A percentile compares a stretch with the other conserved stretches of the same genome.
Evolutionary conservation across 768 basidiomycete genomes (phyloP).

Genomic region (Lentinula guzmanii): DNA sequence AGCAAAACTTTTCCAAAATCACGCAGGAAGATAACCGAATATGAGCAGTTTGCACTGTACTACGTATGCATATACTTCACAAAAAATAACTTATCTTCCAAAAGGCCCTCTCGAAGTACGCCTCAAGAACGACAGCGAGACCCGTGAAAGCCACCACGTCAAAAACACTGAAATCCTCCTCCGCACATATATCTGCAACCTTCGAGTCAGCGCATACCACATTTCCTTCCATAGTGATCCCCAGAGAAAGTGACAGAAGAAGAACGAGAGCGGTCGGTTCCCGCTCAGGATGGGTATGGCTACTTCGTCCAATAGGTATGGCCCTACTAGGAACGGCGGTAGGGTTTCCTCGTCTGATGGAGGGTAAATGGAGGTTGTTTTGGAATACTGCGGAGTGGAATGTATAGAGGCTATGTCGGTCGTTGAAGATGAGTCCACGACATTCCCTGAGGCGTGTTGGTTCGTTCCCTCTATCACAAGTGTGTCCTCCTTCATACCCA

Average conservation of each 20-base stretch:
- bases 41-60: too few species aligned
- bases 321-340: not conserved
- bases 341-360: not conserved
- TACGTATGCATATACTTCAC: too few species aligned
- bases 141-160: not conserved
- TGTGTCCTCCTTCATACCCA: too few species aligned
- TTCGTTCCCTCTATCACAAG: too few species aligned
- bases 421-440: not conserved
- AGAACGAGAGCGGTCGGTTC: not conserved
- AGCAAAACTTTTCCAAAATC: too few species aligned
- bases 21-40: too few species aligned
- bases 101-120: not conserved
- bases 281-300: not conserved
- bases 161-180: not conserved
- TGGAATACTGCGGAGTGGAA: not conserved
- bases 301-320: not conserved
- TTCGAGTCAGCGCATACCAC: not conserved
- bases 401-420: not conserved
- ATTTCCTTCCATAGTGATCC: not conserved
- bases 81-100: too few species aligned
- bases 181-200: not conserved
- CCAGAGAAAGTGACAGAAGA: not conserved
- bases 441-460: too few species aligned
- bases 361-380: not conserved
- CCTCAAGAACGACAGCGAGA: not conserved